Evolutionary conservation across 495 filamentous ascomycete species (phyloP), one percentile per base, ranked within the genome.

Genomic region (Chaetomium fimeti): DNA sequence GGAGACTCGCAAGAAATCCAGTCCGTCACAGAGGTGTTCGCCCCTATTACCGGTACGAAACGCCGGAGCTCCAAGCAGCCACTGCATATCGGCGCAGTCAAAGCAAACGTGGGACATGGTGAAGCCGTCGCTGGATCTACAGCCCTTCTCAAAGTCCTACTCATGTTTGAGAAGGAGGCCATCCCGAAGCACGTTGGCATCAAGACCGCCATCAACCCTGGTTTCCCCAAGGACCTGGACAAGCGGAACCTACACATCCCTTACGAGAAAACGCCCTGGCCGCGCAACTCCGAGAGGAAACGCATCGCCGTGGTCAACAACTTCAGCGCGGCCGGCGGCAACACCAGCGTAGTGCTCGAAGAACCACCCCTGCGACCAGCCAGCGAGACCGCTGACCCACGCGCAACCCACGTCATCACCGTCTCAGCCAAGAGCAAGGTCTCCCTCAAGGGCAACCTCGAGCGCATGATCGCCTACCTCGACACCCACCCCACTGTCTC

Each of bases 141-240:
- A 2, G 86, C 89, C 1, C 79, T 97, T 22, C 81, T 91, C 72
- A 97, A 97, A 75, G 86, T 93, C 3, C 73, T 97, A 53, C 75
- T 96, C 74, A 96, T 96, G 92, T 77, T 96, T 74, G 82, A 88
- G 74, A 88, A 93, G 71, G 89, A 87, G 71, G 82, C 81, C 38
- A 96, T 97, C 56, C 91, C 91, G 6, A 89, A 90, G 7, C 91
- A 94, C 65, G 87, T 90, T 61, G 91, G 91, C 28, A 92, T 93
- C 79, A 94, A 96, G 78, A 85, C 81, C 12, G 84, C 68, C 32
- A 93, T 81, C 86, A 96, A 81, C 83, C 90, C 78, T 69, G 88
- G 83, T 40, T 93, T 93, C 78, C 91, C 91, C 1, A 85, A 84
- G 25, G 89, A 93, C 71, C 76, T 93, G 4, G 76, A 78, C 0